A percentile compares a stretch with the other conserved stretches of the same genome.
Evolutionary conservation across 805 yeast genomes (phyloP).

Genomic region (Lipomyces yamadae): DNA sequence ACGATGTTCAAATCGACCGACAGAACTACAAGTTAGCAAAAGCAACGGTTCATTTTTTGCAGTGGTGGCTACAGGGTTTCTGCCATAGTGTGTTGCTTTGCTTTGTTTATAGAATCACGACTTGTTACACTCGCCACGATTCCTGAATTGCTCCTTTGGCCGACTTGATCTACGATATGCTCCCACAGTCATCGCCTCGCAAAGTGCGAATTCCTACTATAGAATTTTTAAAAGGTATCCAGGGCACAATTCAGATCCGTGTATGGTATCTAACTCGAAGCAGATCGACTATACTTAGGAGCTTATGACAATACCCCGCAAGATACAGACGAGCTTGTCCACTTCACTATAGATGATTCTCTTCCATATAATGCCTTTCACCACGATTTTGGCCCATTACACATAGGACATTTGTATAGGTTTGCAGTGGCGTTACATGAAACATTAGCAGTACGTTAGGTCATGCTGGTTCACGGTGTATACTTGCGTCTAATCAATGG

Average conservation of each 20-base stretch:
- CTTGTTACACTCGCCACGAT: not conserved
- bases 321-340: conserved; percentile 75
- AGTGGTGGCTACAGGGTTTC: not conserved
- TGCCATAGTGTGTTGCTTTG: not conserved
- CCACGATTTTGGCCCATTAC: conserved; percentile 94
- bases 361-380: conserved; percentile 94
- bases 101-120: not conserved
- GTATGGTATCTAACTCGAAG: conserved; percentile 9
- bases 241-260: not conserved
- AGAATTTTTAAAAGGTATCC: conserved; percentile 47
- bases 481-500: not conserved
- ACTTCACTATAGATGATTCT: conserved; percentile 90
- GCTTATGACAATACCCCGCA: conserved; percentile 81
- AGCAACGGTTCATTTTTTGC: not conserved
- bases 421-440: conserved; percentile 95
- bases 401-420: conserved; percentile 88
- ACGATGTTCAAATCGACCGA: not conserved
- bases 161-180: not conserved
- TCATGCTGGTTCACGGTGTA: not conserved
- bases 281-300: conserved; percentile 78
- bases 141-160: not conserved
- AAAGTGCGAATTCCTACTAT: conserved; percentile 42
- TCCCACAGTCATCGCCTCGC: conserved; percentile 29
- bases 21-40: not conserved
- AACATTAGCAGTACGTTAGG: conserved; percentile 62